Evolutionary conservation across 306 rosid genomes (phyloP), one percentile per base, ranked within the genome.

Genomic region (Cercis canadensis): DNA sequence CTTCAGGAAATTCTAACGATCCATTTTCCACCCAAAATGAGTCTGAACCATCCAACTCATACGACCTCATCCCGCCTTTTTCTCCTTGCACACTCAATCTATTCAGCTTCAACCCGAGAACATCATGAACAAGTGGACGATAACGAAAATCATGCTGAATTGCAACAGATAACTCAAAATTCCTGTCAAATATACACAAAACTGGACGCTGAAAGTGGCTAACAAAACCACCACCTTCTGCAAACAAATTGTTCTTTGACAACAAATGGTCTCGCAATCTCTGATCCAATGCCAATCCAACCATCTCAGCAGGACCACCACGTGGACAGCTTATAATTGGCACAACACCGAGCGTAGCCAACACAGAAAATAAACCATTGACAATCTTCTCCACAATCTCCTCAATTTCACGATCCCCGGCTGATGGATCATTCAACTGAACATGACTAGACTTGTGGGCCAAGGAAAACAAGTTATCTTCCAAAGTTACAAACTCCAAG

Each of bases 281-380:
- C 77, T 89, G 97, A 73, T 94, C 99, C 91, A 94, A 73, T 3
- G 89, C 90, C 1, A 90, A 69, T 0, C 97, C 99, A 63, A 91
- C 99, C 99, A 94, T 86, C 85, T 94, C 97, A 12, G 97, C 96
- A 0, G 99, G 96, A 0, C 99, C 99, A 13, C 97, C 97, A 3
- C 92, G 88, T 0, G 95, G 92, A 58, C 95, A 91, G 47, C 97
- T 75, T 32, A 94, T 91, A 44, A 94, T 82, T 0, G 99, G 99
- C 59, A 94, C 90, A 37, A 94, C 96, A 8, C 82, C 86, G 11
- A 94, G 88, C 0, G 97, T 87, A 11, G 99, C 99, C 81, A 94
- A 80, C 34, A 94, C 94, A 51, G 95, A 87, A 66, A 94, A 94
- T 80, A 94, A 78, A 0, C 97, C 99, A 5, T 62, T 50, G 41